Percentiles rank a stretch among this genome's conserved stretches.
Evolutionary conservation across 2,329 filamentous ascomycete species (phyloP).

Genomic region (Arthrobotrys entomopaga): DNA sequence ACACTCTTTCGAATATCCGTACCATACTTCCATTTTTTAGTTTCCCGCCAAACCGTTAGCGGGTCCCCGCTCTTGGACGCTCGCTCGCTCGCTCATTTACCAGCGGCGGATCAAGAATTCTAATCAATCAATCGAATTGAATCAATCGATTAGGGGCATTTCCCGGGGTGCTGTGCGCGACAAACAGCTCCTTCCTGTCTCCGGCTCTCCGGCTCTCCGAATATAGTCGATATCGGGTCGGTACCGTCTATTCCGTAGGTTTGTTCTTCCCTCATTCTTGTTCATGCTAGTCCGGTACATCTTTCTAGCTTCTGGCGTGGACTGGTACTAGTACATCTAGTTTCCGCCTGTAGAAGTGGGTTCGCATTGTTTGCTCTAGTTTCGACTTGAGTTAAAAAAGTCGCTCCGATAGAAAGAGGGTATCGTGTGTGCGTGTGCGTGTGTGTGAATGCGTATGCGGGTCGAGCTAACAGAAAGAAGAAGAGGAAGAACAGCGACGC

Average conservation of each 20-base stretch:
- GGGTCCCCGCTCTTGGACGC: neutral
- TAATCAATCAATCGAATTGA: neutral
- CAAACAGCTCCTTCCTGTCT: neutral
- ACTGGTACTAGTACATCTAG: no score
- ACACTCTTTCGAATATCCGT: neutral
- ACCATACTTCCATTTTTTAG: no score
- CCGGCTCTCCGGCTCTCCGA: neutral
- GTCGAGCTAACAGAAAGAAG: no score
- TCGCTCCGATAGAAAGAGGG: slow-evolving; percentile 26
- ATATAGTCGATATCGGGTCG: slow-evolving; percentile 30
- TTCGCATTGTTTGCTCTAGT: slow-evolving; percentile 2
- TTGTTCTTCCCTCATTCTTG: neutral
- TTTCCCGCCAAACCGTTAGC: no score
- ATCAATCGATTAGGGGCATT: slow-evolving; percentile 3
- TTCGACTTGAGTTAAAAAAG: slow-evolving; percentile 5
- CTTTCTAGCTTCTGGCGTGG: neutral
- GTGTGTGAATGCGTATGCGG: no score
- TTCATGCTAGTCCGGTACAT: neutral
- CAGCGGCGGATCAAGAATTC: no score
- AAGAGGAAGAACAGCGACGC: no score
- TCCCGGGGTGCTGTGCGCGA: slow-evolving; percentile 14
- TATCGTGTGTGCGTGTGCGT: neutral
- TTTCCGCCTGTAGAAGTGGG: no score
- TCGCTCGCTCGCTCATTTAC: no score
- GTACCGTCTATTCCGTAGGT: slow-evolving; percentile 45